phyloP scores from a whole-genome alignment of 2,329 filamentous ascomycete genomes.

The Penicillium italicum region DNA sequence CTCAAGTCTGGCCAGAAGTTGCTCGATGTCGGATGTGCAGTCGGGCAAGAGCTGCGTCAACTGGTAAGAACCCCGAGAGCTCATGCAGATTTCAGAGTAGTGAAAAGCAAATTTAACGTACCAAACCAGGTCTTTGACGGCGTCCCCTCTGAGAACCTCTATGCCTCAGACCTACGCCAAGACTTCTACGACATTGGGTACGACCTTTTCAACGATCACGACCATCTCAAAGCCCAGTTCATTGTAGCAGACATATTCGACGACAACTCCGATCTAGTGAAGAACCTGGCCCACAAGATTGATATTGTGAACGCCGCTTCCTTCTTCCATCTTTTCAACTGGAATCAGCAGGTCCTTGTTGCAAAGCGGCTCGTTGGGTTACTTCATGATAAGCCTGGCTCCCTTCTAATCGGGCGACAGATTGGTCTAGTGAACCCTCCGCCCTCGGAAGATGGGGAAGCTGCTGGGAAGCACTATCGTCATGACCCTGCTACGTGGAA shows the following conservation, averaged over 20 bases:
- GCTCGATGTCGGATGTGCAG: slow-evolving; percentile 23
- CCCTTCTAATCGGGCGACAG: slow-evolving; percentile 25
- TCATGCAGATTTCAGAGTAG: background rate
- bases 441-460: slow-evolving; percentile 6
- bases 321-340: slow-evolving; percentile 44
- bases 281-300: slow-evolving; percentile 28
- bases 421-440: slow-evolving; percentile 16
- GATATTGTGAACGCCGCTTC: slow-evolving; percentile 42
- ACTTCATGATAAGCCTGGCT: slow-evolving; percentile 25
- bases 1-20: slow-evolving; percentile 21
- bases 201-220: slow-evolving; percentile 60
- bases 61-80: slow-evolving; percentile 8
- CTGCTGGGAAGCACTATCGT: slow-evolving; percentile 36
- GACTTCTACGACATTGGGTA: slow-evolving; percentile 58
- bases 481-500: slow-evolving; percentile 53
- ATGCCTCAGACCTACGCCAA: slow-evolving; percentile 49
- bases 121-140: slow-evolving; percentile 41
- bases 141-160: slow-evolving; percentile 48
- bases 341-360: slow-evolving; percentile 30
- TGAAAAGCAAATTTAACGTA: background rate
- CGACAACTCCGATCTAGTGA: slow-evolving; percentile 25
- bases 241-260: slow-evolving; percentile 47
- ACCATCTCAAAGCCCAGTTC: slow-evolving; percentile 11
- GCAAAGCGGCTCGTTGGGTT: slow-evolving; percentile 34
- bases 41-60: slow-evolving; percentile 25